These are phyloP conservation scores for Scenedesmus sp. DNA, from an alignment of 163 green algal species.

Conservation along the genomic window DNA sequence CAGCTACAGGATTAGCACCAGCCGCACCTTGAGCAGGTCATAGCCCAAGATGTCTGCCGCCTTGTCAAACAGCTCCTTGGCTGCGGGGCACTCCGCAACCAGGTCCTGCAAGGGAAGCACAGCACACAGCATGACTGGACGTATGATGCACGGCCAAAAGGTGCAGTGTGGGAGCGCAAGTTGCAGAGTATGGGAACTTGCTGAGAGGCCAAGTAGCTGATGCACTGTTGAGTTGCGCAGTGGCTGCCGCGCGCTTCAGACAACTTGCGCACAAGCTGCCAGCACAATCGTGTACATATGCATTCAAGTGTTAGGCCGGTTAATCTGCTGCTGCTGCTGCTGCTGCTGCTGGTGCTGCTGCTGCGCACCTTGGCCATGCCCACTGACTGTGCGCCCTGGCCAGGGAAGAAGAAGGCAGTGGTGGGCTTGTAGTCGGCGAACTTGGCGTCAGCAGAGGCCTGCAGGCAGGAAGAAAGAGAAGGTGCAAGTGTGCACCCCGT, in stretches of 20 bases:
- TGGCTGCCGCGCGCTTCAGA: too few species aligned
- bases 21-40: conserved; percentile 91
- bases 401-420: conserved; percentile 95
- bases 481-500: not conserved
- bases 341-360: not conserved
- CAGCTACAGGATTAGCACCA: not conserved
- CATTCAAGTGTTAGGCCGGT: too few species aligned
- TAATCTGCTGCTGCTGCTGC: not conserved
- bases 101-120: conserved; percentile 72
- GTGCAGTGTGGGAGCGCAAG: not conserved
- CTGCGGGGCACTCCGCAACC: conserved; percentile 82
- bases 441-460: conserved; percentile 73
- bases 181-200: not conserved
- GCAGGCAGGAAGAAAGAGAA: not conserved
- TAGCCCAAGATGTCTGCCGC: conserved; percentile 98
- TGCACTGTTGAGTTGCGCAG: too few species aligned
- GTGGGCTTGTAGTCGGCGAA: conserved; percentile 91
- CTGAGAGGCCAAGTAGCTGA: too few species aligned
- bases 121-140: not conserved
- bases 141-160: not conserved
- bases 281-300: not conserved
- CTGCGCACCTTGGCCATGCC: conserved; percentile 91
- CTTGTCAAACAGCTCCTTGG: conserved; percentile 94
- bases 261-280: not conserved
- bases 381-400: conserved; percentile 97